Evolutionary conservation across 768 basidiomycete species (phyloP).

Genomic region (Pisolithus tinctorius): DNA sequence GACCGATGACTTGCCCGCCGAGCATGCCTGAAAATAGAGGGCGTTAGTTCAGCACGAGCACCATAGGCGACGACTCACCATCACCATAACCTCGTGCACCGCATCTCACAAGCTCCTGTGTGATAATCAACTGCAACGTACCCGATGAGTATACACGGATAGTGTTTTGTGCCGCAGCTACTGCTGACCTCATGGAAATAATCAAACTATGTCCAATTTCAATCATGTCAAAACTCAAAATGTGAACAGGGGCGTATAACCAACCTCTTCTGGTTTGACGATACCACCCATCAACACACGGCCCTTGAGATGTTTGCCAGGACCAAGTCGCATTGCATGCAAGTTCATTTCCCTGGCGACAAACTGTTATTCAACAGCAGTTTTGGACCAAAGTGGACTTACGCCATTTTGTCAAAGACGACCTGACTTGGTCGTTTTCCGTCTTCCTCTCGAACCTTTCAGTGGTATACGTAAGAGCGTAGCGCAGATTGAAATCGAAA

Average conservation of each 20-base stretch:
- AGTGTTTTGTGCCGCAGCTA: background rate
- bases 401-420: slow-evolving; percentile 83
- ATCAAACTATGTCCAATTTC: slow-evolving; percentile 40
- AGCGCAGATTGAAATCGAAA: slow-evolving; percentile 15
- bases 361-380: background rate
- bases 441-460: slow-evolving; percentile 67
- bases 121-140: slow-evolving; percentile 44
- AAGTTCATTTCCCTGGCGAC: slow-evolving; percentile 52
- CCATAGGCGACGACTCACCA: slow-evolving; percentile 28
- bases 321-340: slow-evolving; percentile 89
- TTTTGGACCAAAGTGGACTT: slow-evolving; percentile 9
- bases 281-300: slow-evolving; percentile 65
- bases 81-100: slow-evolving; percentile 62
- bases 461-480: slow-evolving; percentile 4
- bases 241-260: slow-evolving; percentile 8
- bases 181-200: slow-evolving; percentile 65
- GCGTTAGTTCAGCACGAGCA: background rate
- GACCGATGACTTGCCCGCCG: slow-evolving; percentile 60
- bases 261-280: slow-evolving; percentile 68
- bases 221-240: slow-evolving; percentile 1
- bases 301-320: slow-evolving; percentile 80
- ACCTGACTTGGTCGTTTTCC: slow-evolving; percentile 80
- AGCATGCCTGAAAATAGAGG: slow-evolving; percentile 28
- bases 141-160: background rate
- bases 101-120: slow-evolving; percentile 54